Evolutionary conservation across 345 rosid genomes (phyloP).

Genomic region (Gossypium rotundifolium): DNA sequence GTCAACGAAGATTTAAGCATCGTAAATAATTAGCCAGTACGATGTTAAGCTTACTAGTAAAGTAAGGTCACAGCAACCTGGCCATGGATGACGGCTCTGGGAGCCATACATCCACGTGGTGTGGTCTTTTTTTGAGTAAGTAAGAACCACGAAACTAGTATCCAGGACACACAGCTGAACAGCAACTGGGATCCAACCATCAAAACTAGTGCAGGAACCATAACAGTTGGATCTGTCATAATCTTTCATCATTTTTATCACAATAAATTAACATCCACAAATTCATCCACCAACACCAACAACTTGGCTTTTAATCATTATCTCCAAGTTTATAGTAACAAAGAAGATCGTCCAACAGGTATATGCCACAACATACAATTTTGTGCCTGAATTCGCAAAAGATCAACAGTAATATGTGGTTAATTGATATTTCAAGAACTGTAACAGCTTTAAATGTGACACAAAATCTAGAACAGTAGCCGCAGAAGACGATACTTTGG

Average conservation of each 20-base stretch:
- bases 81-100: neutral
- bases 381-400: neutral
- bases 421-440: neutral
- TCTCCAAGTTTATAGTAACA: neutral
- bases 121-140: constrained; percentile 9
- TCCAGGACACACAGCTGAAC: constrained; percentile 9
- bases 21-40: no score
- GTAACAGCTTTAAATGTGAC: neutral
- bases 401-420: neutral
- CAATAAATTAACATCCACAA: neutral
- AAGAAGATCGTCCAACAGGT: neutral
- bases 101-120: constrained; percentile 20
- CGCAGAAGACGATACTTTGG: neutral
- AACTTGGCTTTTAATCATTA: neutral
- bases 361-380: neutral
- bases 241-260: neutral
- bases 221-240: constrained; percentile 20
- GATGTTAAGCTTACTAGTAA: neutral
- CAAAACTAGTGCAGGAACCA: neutral
- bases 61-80: neutral
- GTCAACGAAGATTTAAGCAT: no score
- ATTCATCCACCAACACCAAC: neutral
- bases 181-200: constrained; percentile 12
- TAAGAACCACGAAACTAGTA: neutral
- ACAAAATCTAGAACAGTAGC: neutral